A percentile compares a stretch with the other conserved stretches of the same genome.
phyloP scores from a whole-genome alignment of 2,329 filamentous ascomycete species.

The Ramichloridium luteum region DNA sequence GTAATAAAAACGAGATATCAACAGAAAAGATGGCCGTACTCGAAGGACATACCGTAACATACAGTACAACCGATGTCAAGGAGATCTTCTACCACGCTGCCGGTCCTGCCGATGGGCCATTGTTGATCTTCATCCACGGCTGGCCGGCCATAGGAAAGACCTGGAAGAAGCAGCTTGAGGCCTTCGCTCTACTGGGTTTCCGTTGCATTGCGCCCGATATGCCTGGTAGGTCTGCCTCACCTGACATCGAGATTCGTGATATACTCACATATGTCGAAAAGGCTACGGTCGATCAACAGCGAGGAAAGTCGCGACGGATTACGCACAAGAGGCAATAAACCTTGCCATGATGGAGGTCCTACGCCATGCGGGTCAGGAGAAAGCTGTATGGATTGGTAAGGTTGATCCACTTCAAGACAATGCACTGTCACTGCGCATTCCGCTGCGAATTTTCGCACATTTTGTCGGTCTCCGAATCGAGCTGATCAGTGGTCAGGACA shows the following conservation, averaged over 20 bases:
- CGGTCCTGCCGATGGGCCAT: constrained; percentile 16
- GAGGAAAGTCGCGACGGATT: constrained; percentile 19
- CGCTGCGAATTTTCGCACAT: too few relatives aligned
- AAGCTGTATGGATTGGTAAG: constrained; percentile 36
- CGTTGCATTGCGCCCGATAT: constrained; percentile 22
- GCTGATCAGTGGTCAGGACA: constrained; percentile 19
- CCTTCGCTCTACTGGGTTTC: constrained; percentile 21
- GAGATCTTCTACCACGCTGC: constrained; percentile 19
- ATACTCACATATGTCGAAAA: too few relatives aligned
- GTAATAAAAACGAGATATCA: too few relatives aligned
- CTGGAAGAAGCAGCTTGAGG: constrained; percentile 26
- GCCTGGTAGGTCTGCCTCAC: too few relatives aligned
- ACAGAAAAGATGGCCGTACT: too few relatives aligned
- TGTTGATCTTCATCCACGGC: constrained; percentile 22
- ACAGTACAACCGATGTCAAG: constrained; percentile 6
- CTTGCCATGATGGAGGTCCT: constrained; percentile 28
- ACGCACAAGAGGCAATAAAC: constrained; percentile 21
- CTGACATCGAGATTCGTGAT: too few relatives aligned
- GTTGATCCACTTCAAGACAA: too few relatives aligned
- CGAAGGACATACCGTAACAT: background rate
- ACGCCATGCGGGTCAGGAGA: constrained; percentile 25
- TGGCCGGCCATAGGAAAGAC: constrained; percentile 27
- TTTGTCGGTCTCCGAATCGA: too few relatives aligned
- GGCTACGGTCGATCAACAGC: constrained; percentile 27
- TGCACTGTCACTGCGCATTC: too few relatives aligned